Conservation (phyloP, 2,329 filamentous ascomycete genomes). For the Zasmidium angulare region DNA sequence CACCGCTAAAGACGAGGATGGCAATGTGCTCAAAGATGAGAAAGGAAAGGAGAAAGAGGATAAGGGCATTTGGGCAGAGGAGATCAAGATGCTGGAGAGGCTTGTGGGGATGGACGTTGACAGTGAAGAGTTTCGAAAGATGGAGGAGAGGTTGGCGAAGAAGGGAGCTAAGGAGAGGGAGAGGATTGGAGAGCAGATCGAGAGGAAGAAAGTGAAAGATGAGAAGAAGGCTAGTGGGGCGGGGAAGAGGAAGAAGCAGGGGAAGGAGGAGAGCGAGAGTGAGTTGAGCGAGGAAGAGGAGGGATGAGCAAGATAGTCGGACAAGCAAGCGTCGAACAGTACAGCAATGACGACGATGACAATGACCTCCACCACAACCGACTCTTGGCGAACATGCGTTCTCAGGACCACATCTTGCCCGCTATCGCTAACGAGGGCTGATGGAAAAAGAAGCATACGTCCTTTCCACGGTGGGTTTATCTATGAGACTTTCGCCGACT, state of each 20-base stretch:
- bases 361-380: no score
- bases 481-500: no score
- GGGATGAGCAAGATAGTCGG: no score
- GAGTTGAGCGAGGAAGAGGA: slow-evolving; percentile 37
- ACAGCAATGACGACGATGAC: no score
- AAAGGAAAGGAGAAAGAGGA: slow-evolving; percentile 64
- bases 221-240: slow-evolving; percentile 41
- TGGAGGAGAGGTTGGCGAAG: slow-evolving; percentile 66
- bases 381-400: no score
- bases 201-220: slow-evolving; percentile 68
- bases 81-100: slow-evolving; percentile 91
- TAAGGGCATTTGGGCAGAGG: slow-evolving; percentile 80
- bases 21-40: slow-evolving; percentile 49
- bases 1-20: slow-evolving; percentile 65
- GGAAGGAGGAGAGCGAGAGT: slow-evolving; percentile 39
- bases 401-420: no score
- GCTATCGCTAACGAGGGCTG: no score
- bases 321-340: no score
- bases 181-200: slow-evolving; percentile 75
- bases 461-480: no score
- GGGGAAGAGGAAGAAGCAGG: slow-evolving; percentile 37
- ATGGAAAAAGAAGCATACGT: no score
- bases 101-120: slow-evolving; percentile 81
- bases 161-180: slow-evolving; percentile 69
- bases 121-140: slow-evolving; percentile 65